Evolutionary conservation across 257 asterid genomes (phyloP), one percentile per base, ranked within the genome.

Genomic region (Fraxinus anomala): DNA sequence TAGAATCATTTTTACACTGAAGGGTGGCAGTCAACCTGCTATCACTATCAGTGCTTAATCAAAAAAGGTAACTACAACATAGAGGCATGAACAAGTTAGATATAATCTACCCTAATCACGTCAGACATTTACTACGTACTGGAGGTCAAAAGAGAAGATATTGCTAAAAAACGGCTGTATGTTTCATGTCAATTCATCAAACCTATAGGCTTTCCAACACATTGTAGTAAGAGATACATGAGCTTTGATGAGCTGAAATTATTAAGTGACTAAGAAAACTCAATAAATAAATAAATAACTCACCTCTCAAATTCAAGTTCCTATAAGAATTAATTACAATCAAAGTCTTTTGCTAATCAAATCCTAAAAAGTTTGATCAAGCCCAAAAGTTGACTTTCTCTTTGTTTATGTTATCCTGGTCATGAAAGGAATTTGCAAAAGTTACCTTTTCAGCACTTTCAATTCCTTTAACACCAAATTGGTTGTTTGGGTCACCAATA

Each of bases 381-480:
- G 68, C 68, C 79, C 69, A 71, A 63, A 75, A 34, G 39, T 68
- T 56, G 5, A 28, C 30, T 30, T 8, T 68, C 34, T 49, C 66
- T 36, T 47, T 30, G 77, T 74, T 69, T 65, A 68, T 76, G 73
- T 31, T 83, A 79, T 73, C 78, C 75, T 61, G 30, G 56, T 12
- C 49, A 70, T 36, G 24, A 54, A 49, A 65, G 73, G 39, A 65
- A 83, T 79, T 68, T 16, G 81, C 63, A 63, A 72, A 80, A 68
- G 47, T 39, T 68, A 51, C 42, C 77, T 61, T 37, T 69, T 36
- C 51, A 77, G 36, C 73, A 37, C 73, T 61, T 66, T 70, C 63
- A 70, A 75, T 33, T 75, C 72, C 71, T 54, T 42, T 23, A 51
- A 37, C 78, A 78, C 83, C 81, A 74, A 3, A 70, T 39, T 67